phyloP scores from a whole-genome alignment of 495 filamentous ascomycete species.

The Entonaema liquescens region DNA sequence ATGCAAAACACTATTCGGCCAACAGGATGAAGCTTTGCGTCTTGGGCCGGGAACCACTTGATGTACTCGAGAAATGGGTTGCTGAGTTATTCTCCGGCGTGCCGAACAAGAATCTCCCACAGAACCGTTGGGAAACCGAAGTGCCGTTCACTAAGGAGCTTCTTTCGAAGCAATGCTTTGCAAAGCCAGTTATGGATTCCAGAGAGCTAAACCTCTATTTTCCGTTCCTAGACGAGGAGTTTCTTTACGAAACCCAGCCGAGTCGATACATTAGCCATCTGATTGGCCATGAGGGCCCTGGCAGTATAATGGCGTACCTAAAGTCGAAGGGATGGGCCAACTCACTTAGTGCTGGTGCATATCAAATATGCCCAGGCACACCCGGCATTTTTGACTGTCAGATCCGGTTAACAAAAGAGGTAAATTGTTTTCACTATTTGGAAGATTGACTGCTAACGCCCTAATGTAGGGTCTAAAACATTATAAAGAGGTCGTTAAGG shows the following conservation, averaged over 20 bases:
- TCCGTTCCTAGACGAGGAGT: conserved; percentile 88
- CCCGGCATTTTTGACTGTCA: conserved; percentile 80
- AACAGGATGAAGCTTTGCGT: conserved; percentile 97
- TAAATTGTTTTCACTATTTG: conserved; percentile 25
- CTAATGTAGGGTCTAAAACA: conserved; percentile 66
- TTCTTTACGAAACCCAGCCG: conserved; percentile 82
- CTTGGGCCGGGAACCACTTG: conserved; percentile 85
- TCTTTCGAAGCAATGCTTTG: conserved; percentile 83
- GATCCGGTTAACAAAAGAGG: conserved; percentile 87
- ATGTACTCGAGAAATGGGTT: conserved; percentile 89
- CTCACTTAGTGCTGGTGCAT: conserved; percentile 79
- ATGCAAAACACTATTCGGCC: conserved; percentile 90
- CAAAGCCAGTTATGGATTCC: conserved; percentile 95
- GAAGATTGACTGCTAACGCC: conserved; percentile 14
- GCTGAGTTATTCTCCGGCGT: conserved; percentile 84
- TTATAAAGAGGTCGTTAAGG: conserved; percentile 86
- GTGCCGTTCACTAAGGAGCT: conserved; percentile 72
- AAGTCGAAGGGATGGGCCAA: conserved; percentile 98
- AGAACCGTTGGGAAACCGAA: conserved; percentile 82
- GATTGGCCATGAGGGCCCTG: conserved; percentile 96
- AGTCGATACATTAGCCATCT: conserved; percentile 91
- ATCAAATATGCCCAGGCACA: conserved; percentile 80
- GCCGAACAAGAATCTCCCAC: conserved; percentile 82
- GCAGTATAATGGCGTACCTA: conserved; percentile 93
- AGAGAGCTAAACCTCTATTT: conserved; percentile 86